Conservation (phyloP, 164 flowering plant genomes). For the Aristolochia contorta region DNA sequence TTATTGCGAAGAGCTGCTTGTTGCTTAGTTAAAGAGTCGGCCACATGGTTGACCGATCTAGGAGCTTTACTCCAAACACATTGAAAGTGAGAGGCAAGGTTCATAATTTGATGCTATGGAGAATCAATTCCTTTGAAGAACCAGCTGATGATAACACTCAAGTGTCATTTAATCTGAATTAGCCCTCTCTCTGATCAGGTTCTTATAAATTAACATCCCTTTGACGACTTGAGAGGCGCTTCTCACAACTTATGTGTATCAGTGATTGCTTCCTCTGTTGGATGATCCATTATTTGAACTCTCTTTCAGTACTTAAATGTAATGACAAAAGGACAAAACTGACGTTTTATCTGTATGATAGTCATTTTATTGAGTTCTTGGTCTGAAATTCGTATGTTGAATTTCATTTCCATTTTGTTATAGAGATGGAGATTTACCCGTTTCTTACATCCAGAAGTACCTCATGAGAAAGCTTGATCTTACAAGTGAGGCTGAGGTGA, state of each 20-base stretch:
- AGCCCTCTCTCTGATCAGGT: not conserved
- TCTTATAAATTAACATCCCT: not conserved
- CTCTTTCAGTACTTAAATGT: not conserved
- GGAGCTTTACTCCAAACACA: no score
- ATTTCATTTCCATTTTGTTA: slow-evolving; percentile 10
- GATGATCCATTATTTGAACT: not conserved
- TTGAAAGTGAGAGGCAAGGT: no score
- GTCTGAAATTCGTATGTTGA: not conserved
- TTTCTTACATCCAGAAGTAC: slow-evolving; percentile 74
- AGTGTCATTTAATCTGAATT: no score
- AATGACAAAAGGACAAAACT: not conserved
- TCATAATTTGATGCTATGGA: no score
- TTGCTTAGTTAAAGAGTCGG: no score
- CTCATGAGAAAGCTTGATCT: slow-evolving; percentile 72
- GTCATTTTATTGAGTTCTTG: not conserved
- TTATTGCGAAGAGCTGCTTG: no score
- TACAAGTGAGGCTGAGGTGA: slow-evolving; percentile 62
- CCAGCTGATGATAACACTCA: no score
- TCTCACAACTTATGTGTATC: no score
- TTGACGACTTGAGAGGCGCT: no score
- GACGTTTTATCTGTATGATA: not conserved
- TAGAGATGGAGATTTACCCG: slow-evolving; percentile 76
- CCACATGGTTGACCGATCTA: no score
- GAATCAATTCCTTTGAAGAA: no score
- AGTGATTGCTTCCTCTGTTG: not conserved